Evolutionary conservation across 345 rosid species (phyloP).

Genomic region (Murraya koenigii): DNA sequence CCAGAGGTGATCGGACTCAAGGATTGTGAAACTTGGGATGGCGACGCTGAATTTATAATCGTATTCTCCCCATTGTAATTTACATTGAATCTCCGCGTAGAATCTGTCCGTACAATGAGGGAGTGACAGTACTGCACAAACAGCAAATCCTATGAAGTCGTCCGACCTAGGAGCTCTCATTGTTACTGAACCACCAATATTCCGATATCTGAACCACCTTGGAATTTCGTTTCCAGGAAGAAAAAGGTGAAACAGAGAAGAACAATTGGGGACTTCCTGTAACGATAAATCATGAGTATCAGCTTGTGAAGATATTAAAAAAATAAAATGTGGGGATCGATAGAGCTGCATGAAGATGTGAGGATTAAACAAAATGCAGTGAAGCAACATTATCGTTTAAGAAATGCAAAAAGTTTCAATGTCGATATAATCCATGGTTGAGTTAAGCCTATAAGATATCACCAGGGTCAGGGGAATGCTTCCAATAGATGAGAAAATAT

Average conservation of each 20-base stretch:
- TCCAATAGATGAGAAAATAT: not conserved
- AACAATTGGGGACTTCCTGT: not conserved
- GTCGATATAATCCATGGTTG: too few relatives aligned
- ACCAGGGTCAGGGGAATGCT: too few relatives aligned
- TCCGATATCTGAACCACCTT: conserved; percentile 9
- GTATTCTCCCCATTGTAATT: too few relatives aligned
- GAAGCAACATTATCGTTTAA: too few relatives aligned
- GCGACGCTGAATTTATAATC: not conserved
- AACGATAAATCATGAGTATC: not conserved
- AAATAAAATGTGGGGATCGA: too few relatives aligned
- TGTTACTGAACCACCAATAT: not conserved
- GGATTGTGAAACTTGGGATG: not conserved
- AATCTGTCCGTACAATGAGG: not conserved
- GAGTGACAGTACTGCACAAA: not conserved
- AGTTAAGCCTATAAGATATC: too few relatives aligned
- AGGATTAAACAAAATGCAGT: too few relatives aligned
- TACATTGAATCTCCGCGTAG: not conserved
- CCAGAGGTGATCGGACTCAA: not conserved
- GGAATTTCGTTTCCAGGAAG: conserved; percentile 18
- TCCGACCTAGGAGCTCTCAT: not conserved
- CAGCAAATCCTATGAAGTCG: conserved; percentile 12
- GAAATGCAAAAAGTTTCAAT: too few relatives aligned
- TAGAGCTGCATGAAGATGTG: too few relatives aligned
- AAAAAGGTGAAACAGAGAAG: not conserved
- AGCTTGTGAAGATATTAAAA: not conserved